Conservation (phyloP, 805 yeast species). For the Spathaspora girioi region DNA sequence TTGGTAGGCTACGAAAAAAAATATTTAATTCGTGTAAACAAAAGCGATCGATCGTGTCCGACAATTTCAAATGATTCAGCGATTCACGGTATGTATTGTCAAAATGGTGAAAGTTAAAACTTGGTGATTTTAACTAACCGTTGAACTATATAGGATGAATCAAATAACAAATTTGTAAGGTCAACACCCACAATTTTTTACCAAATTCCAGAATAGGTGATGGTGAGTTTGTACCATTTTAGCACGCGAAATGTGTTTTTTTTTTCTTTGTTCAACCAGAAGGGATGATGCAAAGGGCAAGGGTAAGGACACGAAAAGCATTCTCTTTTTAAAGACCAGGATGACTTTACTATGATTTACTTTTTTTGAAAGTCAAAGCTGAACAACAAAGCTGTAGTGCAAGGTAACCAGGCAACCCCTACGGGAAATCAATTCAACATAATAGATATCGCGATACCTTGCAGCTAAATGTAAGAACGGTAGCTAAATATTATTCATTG, state of each 20-base stretch:
- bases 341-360: too few relatives aligned
- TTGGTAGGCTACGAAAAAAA: neutral
- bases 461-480: neutral
- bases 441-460: neutral
- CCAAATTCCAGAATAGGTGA: neutral
- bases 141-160: neutral
- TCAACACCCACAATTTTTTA: neutral
- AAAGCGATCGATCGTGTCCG: neutral
- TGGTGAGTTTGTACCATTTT: neutral
- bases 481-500: too few relatives aligned
- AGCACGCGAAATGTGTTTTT: neutral
- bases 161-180: neutral
- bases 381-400: neutral
- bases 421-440: neutral
- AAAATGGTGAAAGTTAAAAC: neutral
- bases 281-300: neutral
- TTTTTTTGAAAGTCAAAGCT: neutral
- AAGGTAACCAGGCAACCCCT: neutral
- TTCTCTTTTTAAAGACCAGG: too few relatives aligned
- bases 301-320: neutral
- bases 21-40: neutral
- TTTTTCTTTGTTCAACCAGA: neutral
- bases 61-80: neutral
- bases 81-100: neutral
- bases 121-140: neutral